A percentile compares a stretch with the other conserved stretches of the same genome.
phyloP scores from a whole-genome alignment of 2,329 filamentous ascomycete species.

The Aspergillus sp. region DNA sequence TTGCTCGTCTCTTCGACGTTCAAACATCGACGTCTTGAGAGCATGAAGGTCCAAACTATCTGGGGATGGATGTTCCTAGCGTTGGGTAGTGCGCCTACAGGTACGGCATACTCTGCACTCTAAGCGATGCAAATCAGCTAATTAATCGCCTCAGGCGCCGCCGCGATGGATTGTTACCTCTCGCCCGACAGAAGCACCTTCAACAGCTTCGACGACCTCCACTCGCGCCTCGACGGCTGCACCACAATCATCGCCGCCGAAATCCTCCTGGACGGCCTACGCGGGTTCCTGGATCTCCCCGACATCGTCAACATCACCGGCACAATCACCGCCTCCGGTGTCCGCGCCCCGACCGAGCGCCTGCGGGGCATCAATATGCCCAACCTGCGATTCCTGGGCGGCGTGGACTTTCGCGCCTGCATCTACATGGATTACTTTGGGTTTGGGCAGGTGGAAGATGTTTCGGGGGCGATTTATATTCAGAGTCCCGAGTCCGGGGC shows the following conservation, averaged over 20 bases:
- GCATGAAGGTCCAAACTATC: background rate
- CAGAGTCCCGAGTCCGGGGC: background rate
- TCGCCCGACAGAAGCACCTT: background rate
- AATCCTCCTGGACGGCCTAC: background rate
- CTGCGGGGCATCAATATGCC: background rate
- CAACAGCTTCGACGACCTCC: background rate
- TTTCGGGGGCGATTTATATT: background rate
- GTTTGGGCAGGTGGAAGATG: background rate
- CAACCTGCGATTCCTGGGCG: background rate
- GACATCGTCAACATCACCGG: background rate
- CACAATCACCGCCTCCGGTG: background rate
- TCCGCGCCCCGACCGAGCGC: too few relatives aligned
- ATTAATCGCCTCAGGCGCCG: background rate
- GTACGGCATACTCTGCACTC: background rate
- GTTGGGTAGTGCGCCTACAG: background rate
- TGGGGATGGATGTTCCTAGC: background rate
- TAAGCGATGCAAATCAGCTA: background rate
- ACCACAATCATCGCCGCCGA: slow-evolving; percentile 3
- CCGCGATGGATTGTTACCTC: background rate
- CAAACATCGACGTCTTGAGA: background rate
- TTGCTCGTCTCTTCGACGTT: too few relatives aligned
- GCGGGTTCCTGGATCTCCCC: background rate
- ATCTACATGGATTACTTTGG: background rate
- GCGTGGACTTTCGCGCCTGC: background rate
- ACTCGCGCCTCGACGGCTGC: background rate